Evolutionary conservation across 1,139 yeast species (phyloP).

Genomic region (Diutina neorugosa): DNA sequence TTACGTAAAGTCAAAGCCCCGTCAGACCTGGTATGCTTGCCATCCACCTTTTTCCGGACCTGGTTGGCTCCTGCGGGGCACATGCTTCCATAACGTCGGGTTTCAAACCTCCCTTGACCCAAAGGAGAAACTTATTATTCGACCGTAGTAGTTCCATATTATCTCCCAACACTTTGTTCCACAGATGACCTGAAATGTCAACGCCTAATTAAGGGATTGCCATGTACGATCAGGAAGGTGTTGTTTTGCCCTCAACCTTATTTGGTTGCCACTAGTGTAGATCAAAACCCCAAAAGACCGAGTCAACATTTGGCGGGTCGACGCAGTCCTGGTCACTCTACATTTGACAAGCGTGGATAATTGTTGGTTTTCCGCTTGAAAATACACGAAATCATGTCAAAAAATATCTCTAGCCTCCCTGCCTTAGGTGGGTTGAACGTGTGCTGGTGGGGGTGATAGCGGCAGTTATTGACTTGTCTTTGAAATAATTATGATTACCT

Average conservation of each 20-base stretch:
- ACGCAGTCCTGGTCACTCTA: neutral
- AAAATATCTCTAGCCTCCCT: too few species aligned
- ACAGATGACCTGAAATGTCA: neutral
- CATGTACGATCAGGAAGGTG: neutral
- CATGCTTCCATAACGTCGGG: neutral
- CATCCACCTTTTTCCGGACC: neutral
- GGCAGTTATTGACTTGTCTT: too few species aligned
- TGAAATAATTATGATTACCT: too few species aligned
- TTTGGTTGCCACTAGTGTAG: neutral
- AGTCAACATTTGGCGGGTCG: neutral
- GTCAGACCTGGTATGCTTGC: neutral
- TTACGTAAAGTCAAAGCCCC: neutral
- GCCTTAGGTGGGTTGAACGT: too few species aligned
- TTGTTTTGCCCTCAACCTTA: neutral
- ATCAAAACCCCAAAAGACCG: neutral
- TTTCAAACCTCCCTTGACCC: neutral
- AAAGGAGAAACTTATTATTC: too few species aligned
- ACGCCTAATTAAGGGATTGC: neutral
- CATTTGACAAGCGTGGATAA: neutral
- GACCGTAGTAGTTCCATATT: too few species aligned
- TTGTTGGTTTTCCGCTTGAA: too few species aligned
- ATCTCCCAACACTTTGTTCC: too few species aligned
- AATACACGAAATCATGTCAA: too few species aligned
- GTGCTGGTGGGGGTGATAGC: too few species aligned
- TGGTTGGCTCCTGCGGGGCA: neutral